Percentiles rank a stretch among this genome's conserved stretches.
phyloP scores from a whole-genome alignment of 768 basidiomycete species.

The Dictyophora rubrovolvata region DNA sequence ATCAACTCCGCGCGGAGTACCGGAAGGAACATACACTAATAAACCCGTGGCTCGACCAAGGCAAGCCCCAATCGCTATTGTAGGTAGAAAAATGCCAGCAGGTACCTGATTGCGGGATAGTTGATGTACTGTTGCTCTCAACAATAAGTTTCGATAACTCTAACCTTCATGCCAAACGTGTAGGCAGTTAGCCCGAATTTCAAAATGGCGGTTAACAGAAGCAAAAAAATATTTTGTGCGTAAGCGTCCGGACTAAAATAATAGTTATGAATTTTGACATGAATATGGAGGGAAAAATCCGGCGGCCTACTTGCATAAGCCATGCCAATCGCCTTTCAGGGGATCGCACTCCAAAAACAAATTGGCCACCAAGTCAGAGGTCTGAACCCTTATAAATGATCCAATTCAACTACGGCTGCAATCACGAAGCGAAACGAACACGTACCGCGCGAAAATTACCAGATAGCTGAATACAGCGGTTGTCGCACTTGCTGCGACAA shows the following conservation, averaged over 20 bases:
- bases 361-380: constrained; percentile 74
- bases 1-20: neutral
- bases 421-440: neutral
- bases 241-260: constrained; percentile 47
- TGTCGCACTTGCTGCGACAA: constrained; percentile 48
- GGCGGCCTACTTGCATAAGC: constrained; percentile 70
- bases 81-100: constrained; percentile 68
- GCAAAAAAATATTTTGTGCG: constrained; percentile 57
- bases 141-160: constrained; percentile 7
- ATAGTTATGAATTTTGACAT: neutral
- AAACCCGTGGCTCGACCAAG: constrained; percentile 63
- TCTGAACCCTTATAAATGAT: constrained; percentile 40
- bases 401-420: neutral
- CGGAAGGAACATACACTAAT: constrained; percentile 37
- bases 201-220: constrained; percentile 49
- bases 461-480: constrained; percentile 66
- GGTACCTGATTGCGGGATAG: constrained; percentile 40
- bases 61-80: constrained; percentile 66
- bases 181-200: constrained; percentile 60
- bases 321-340: constrained; percentile 55
- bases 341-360: constrained; percentile 78
- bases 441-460: constrained; percentile 25
- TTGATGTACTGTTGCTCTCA: neutral
- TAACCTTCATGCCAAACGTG: constrained; percentile 77
- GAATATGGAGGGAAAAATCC: constrained; percentile 16